phyloP scores from a whole-genome alignment of 495 filamentous ascomycete genomes.

The Talaromyces trachyspermus region DNA sequence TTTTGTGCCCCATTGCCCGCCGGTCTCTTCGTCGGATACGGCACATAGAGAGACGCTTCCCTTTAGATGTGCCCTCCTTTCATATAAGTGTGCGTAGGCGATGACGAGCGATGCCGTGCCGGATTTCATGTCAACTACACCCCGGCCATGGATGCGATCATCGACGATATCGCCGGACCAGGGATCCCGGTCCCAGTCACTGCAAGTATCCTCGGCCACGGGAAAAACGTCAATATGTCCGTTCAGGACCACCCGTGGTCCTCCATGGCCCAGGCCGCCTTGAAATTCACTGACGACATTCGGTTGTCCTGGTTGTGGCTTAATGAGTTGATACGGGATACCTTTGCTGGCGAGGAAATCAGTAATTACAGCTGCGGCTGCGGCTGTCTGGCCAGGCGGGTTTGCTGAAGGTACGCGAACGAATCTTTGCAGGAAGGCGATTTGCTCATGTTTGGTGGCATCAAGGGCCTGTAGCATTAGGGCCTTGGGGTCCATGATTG shows the following conservation, averaged over 20 bases:
- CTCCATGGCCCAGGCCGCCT: background rate
- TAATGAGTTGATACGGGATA: background rate
- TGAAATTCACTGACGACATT: conserved; percentile 1
- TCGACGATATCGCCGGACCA: background rate
- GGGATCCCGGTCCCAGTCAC: conserved; percentile 1
- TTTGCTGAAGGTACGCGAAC: background rate
- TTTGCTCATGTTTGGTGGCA: background rate
- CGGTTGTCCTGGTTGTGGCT: background rate
- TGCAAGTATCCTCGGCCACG: background rate
- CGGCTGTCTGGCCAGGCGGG: background rate
- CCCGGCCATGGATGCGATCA: conserved; percentile 1
- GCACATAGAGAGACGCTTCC: background rate
- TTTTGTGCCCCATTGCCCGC: background rate
- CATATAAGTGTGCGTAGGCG: background rate
- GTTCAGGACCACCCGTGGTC: background rate
- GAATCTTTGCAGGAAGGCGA: background rate
- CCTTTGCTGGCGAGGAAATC: background rate
- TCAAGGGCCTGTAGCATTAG: background rate
- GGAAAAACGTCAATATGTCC: conserved; percentile 2
- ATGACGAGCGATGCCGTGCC: background rate
- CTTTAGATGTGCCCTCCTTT: background rate
- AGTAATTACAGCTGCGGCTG: background rate
- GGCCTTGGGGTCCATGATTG: background rate
- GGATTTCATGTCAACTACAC: conserved; percentile 3
- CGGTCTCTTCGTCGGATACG: conserved; percentile 6